These are phyloP conservation scores for Chloris gayana DNA, from an alignment of 176 grass and related monocot genomes.

Conservation along the genomic window DNA sequence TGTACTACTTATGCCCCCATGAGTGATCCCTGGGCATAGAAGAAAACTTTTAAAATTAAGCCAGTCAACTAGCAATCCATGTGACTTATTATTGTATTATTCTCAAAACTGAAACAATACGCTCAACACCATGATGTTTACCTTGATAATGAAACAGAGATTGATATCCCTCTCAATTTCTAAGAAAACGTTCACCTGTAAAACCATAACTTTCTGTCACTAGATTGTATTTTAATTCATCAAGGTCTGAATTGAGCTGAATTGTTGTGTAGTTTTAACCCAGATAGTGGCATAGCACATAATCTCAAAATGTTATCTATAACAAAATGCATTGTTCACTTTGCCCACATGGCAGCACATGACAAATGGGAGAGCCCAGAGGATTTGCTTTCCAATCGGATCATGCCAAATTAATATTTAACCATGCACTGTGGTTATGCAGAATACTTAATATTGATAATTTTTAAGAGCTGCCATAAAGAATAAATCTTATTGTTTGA, in stretches of 20 bases:
- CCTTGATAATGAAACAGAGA: conserved; percentile 28
- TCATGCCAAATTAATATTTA: background rate
- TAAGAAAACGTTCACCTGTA: conserved; percentile 34
- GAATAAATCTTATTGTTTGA: background rate
- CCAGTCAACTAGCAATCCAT: conserved; percentile 28
- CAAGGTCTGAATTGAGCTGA: conserved; percentile 5
- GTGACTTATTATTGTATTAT: conserved; percentile 17
- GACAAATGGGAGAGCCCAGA: background rate
- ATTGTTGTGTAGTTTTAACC: background rate
- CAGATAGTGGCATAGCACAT: background rate
- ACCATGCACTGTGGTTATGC: background rate
- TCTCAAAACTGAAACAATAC: conserved; percentile 13
- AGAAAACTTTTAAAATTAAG: conserved; percentile 16
- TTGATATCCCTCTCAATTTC: background rate
- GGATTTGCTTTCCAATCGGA: conserved; percentile 22
- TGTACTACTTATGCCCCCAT: conserved; percentile 6
- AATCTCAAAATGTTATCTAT: background rate
- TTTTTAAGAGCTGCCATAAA: background rate
- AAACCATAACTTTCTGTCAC: conserved; percentile 31
- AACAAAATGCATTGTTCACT: background rate
- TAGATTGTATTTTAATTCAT: conserved; percentile 6
- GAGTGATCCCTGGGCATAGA: background rate
- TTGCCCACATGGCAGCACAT: conserved; percentile 27
- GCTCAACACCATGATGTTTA: background rate
- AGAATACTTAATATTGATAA: background rate